Evolutionary conservation across 192 early-diverging fungal species (phyloP).

Genomic region (Coemansia asiatica): DNA sequence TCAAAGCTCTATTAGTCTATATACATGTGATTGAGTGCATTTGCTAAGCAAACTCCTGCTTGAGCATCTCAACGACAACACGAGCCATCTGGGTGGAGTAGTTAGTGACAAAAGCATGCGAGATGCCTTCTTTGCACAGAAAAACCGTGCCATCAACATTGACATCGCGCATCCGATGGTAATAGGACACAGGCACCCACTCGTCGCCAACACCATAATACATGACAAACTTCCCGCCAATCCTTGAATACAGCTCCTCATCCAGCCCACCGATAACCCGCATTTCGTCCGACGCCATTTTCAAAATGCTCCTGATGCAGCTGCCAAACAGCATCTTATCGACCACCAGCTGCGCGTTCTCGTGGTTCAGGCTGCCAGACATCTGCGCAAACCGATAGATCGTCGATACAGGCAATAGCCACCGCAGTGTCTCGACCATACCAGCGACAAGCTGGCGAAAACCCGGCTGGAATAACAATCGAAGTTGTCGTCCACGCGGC

Average conservation of each 20-base stretch:
- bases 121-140: conserved; percentile 69
- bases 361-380: conserved; percentile 28
- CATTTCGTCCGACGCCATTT: conserved; percentile 78
- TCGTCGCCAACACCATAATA: conserved; percentile 75
- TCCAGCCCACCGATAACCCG: conserved; percentile 65
- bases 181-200: conserved; percentile 75
- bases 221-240: conserved; percentile 68
- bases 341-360: conserved; percentile 61
- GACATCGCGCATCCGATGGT: conserved; percentile 61
- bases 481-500: conserved; percentile 67
- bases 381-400: conserved; percentile 17
- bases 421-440: conserved; percentile 40
- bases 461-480: conserved; percentile 34
- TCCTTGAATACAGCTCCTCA: conserved; percentile 58
- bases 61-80: conserved; percentile 30
- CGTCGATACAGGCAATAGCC: conserved; percentile 29
- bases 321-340: conserved; percentile 65
- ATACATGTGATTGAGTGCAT: neutral
- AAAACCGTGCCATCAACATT: conserved; percentile 67
- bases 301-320: conserved; percentile 64
- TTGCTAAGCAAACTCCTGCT: conserved; percentile 18
- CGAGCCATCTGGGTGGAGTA: conserved; percentile 41
- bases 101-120: conserved; percentile 76
- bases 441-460: conserved; percentile 28
- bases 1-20: too few species aligned